phyloP scores from a whole-genome alignment of 495 filamentous ascomycete species.

The Tuber magnatum region DNA sequence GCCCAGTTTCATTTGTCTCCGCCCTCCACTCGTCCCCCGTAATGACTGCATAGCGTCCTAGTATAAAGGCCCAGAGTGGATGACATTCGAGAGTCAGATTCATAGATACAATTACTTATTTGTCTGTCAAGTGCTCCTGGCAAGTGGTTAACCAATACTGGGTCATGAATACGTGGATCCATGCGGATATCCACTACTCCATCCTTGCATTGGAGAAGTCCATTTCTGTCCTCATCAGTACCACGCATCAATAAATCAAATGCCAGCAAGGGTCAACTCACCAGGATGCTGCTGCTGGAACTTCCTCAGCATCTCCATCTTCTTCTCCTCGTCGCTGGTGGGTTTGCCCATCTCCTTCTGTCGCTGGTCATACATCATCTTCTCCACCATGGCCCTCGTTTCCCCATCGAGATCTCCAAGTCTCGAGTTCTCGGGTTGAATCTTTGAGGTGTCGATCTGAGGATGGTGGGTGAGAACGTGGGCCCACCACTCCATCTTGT shows the following conservation, averaged over 20 bases:
- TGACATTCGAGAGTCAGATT: not conserved
- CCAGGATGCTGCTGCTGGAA: slow-evolving; percentile 72
- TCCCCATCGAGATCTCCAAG: slow-evolving; percentile 89
- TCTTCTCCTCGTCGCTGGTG: slow-evolving; percentile 85
- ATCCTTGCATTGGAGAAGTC: slow-evolving; percentile 77
- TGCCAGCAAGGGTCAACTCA: not conserved
- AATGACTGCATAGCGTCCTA: not conserved
- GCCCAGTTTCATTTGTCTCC: too few species aligned
- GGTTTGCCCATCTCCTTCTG: slow-evolving; percentile 90
- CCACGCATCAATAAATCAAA: not conserved
- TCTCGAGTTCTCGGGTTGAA: slow-evolving; percentile 84
- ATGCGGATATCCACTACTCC: slow-evolving; percentile 41
- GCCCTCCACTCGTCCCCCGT: not conserved
- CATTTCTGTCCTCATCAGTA: slow-evolving; percentile 54
- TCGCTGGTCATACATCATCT: slow-evolving; percentile 99
- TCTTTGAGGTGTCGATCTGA: slow-evolving; percentile 89
- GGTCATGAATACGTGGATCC: not conserved
- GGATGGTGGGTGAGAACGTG: slow-evolving; percentile 79
- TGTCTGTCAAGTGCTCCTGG: not conserved
- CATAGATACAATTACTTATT: not conserved
- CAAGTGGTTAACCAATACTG: not conserved
- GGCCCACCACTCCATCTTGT: slow-evolving; percentile 98
- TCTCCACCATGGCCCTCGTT: slow-evolving; percentile 97
- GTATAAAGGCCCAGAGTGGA: not conserved
- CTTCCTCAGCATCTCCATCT: slow-evolving; percentile 82